A percentile compares a stretch with the other conserved stretches of the same genome.
Evolutionary conservation across 306 rosid species (phyloP).

Genomic region (Rosa rugosa): DNA sequence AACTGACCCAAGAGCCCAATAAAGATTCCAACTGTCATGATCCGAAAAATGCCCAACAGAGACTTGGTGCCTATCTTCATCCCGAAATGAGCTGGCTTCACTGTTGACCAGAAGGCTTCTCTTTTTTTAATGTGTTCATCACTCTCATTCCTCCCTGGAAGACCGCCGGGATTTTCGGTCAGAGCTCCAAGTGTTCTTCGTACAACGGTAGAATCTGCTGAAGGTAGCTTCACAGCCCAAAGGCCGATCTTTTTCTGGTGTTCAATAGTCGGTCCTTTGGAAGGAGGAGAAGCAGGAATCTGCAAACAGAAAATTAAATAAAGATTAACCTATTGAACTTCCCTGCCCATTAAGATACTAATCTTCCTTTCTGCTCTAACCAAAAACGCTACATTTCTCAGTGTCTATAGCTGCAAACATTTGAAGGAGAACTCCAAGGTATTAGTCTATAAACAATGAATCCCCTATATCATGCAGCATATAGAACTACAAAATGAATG

Average conservation of each 20-base stretch:
- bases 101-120: constrained; percentile 62
- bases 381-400: not conserved
- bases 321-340: not conserved
- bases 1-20: constrained; percentile 58
- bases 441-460: not conserved
- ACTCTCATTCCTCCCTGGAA: constrained; percentile 63
- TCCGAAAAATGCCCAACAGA: constrained; percentile 43
- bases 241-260: constrained; percentile 66
- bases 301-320: constrained; percentile 32
- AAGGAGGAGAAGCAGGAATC: constrained; percentile 76
- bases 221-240: constrained; percentile 70
- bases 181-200: constrained; percentile 64
- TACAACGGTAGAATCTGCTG: constrained; percentile 70
- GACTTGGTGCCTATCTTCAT: constrained; percentile 69
- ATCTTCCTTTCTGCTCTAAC: not conserved
- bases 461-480: not conserved
- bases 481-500: not conserved
- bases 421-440: not conserved
- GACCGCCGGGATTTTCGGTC: constrained; percentile 63
- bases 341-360: not conserved
- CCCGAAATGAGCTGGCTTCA: constrained; percentile 79
- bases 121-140: constrained; percentile 47
- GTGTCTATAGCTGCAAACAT: not conserved
- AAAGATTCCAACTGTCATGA: constrained; percentile 42
- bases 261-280: constrained; percentile 53